Percentiles rank a stretch among this genome's conserved stretches.
Evolutionary conservation across 2,329 filamentous ascomycete genomes (phyloP).

Genomic region (Sporothrix euskadiensis): DNA sequence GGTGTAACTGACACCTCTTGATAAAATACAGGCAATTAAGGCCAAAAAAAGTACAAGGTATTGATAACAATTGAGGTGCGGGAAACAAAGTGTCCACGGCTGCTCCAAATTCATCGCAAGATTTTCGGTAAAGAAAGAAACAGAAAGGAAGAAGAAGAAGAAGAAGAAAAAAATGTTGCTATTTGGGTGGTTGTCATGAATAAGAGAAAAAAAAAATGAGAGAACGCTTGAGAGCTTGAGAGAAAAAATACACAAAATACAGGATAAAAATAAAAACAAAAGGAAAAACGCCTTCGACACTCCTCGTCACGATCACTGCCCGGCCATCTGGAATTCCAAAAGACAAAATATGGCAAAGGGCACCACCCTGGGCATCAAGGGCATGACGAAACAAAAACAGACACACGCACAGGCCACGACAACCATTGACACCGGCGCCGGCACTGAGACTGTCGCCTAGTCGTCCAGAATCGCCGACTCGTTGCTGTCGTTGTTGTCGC

Average conservation of each 20-base stretch:
- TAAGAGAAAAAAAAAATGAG: background rate
- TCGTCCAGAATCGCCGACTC: constrained; percentile 23
- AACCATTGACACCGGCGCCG: background rate
- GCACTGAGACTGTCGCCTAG: background rate
- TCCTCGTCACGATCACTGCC: background rate
- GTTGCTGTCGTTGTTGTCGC: constrained; percentile 18
- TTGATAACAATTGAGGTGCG: background rate
- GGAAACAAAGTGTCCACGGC: background rate
- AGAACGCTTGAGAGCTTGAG: background rate
- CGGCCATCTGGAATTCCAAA: background rate
- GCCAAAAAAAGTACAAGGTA: background rate
- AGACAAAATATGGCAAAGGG: background rate
- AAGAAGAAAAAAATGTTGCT: background rate
- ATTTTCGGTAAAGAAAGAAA: background rate
- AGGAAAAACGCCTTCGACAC: background rate
- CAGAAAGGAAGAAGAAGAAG: background rate
- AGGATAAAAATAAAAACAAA: background rate
- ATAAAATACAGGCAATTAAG: background rate
- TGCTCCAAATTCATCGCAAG: background rate
- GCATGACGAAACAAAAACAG: background rate
- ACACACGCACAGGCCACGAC: background rate
- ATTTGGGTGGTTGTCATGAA: background rate
- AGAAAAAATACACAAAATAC: background rate
- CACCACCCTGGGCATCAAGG: background rate
- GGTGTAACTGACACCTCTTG: background rate